Conservation (phyloP, 768 basidiomycete genomes). For the Amanita muscaria region DNA sequence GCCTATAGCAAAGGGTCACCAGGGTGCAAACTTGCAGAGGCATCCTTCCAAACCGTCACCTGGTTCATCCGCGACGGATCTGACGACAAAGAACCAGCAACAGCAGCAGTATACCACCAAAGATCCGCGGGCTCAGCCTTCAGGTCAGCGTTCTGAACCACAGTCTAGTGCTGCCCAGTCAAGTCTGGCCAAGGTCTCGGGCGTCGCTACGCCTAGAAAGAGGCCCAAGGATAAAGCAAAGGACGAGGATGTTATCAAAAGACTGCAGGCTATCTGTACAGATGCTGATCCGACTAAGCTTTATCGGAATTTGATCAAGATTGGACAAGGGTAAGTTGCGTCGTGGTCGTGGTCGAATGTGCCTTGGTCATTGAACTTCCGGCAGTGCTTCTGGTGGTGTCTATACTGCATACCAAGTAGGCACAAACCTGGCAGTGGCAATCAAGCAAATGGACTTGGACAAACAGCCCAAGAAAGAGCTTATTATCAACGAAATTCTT, state of each 20-base stretch:
- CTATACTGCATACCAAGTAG: constrained; percentile 96
- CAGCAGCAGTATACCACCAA: constrained; percentile 21
- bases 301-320: constrained; percentile 90
- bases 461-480: constrained; percentile 98
- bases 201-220: constrained; percentile 75
- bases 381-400: constrained; percentile 91
- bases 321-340: constrained; percentile 83
- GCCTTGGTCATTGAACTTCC: constrained; percentile 1
- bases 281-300: constrained; percentile 94
- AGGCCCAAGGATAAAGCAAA: constrained; percentile 81
- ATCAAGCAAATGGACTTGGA: constrained; percentile 99
- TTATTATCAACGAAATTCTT: constrained; percentile 99
- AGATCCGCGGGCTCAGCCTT: constrained; percentile 23
- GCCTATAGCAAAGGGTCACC: background rate
- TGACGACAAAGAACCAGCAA: constrained; percentile 35
- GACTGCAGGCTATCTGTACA: constrained; percentile 90
- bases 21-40: constrained; percentile 21
- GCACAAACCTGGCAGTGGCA: constrained; percentile 87
- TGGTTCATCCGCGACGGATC: constrained; percentile 52
- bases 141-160: constrained; percentile 22
- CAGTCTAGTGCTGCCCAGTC: constrained; percentile 56
- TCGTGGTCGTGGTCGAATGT: background rate
- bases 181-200: constrained; percentile 57
- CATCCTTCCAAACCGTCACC: constrained; percentile 41
- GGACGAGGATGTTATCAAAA: constrained; percentile 84